A percentile compares a stretch with the other conserved stretches of the same genome.
These are phyloP conservation scores for Aspergillus tanneri DNA, from an alignment of 2,329 filamentous ascomycete species.

Conservation along the genomic window DNA sequence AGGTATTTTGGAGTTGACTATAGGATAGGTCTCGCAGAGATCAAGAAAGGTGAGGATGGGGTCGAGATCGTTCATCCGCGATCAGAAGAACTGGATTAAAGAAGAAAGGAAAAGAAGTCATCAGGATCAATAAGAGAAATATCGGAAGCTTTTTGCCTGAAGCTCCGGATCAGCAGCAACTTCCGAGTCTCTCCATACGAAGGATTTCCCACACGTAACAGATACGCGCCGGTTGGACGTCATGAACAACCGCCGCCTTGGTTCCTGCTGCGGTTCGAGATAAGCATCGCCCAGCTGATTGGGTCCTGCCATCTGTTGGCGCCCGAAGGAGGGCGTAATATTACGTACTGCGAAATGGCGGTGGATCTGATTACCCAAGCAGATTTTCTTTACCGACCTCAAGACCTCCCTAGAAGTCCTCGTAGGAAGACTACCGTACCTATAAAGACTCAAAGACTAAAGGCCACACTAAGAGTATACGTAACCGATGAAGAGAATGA, in stretches of 20 bases:
- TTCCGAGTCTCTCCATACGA: conserved; percentile 16
- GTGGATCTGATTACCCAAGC: conserved; percentile 8
- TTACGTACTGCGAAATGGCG: conserved; percentile 33
- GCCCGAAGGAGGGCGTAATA: conserved; percentile 23
- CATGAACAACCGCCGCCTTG: conserved; percentile 8
- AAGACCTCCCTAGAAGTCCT: too few species aligned
- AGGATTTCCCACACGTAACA: conserved; percentile 32
- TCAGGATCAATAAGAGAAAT: conserved; percentile 22
- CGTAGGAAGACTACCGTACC: too few species aligned
- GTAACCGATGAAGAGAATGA: not conserved
- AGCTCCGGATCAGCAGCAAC: conserved; percentile 13
- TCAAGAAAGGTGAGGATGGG: not conserved
- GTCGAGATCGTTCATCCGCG: too few species aligned
- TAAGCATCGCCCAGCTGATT: conserved; percentile 34
- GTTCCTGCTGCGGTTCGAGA: conserved; percentile 23
- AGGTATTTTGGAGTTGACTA: too few species aligned
- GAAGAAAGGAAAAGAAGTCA: conserved; percentile 6
- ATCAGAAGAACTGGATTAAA: too few species aligned
- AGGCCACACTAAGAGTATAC: too few species aligned
- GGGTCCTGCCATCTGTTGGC: conserved; percentile 20
- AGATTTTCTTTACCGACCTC: too few species aligned
- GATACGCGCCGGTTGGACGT: conserved; percentile 18
- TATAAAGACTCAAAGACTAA: too few species aligned
- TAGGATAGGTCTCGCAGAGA: too few species aligned
- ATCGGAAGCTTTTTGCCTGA: conserved; percentile 5